Evolutionary conservation across 2,329 filamentous ascomycete genomes (phyloP).

Genomic region (Drechslerella coelobrocha): DNA sequence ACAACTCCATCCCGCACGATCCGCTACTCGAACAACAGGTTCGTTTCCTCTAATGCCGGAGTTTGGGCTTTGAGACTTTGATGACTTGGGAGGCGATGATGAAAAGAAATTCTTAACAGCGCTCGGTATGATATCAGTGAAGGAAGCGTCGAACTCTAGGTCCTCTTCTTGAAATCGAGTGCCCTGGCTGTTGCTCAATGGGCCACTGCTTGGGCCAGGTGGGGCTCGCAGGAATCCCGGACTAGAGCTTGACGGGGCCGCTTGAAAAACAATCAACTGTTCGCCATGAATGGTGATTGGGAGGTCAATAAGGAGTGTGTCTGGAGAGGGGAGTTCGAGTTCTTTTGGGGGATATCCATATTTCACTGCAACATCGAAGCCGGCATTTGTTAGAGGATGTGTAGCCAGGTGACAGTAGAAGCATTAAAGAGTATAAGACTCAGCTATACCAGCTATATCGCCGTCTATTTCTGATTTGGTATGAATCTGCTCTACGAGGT

Average conservation of each 20-base stretch:
- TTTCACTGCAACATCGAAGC: constrained; percentile 65
- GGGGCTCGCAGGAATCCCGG: constrained; percentile 19
- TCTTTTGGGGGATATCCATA: constrained; percentile 81
- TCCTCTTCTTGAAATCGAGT: constrained; percentile 48
- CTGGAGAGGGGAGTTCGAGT: constrained; percentile 65
- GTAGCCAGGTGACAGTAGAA: not conserved
- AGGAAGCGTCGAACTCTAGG: constrained; percentile 30
- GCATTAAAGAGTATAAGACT: not conserved
- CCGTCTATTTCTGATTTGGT: constrained; percentile 68
- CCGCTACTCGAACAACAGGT: constrained; percentile 67
- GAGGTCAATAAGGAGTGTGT: constrained; percentile 64
- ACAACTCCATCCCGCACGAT: constrained; percentile 62
- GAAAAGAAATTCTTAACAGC: constrained; percentile 50
- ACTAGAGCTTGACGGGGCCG: constrained; percentile 24
- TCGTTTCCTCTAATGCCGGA: constrained; percentile 63
- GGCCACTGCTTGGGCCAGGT: constrained; percentile 41
- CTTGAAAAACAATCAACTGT: constrained; percentile 67
- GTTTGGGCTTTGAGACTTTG: constrained; percentile 22
- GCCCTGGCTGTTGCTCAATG: constrained; percentile 49
- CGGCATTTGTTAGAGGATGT: not conserved
- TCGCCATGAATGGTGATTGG: constrained; percentile 71
- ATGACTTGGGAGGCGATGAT: constrained; percentile 17
- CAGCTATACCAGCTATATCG: constrained; percentile 64
- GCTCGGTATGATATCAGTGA: constrained; percentile 27
- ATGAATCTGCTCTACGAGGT: constrained; percentile 68